Evolutionary conservation across 306 rosid species (phyloP).

Genomic region (Casuarina equisetifolia): DNA sequence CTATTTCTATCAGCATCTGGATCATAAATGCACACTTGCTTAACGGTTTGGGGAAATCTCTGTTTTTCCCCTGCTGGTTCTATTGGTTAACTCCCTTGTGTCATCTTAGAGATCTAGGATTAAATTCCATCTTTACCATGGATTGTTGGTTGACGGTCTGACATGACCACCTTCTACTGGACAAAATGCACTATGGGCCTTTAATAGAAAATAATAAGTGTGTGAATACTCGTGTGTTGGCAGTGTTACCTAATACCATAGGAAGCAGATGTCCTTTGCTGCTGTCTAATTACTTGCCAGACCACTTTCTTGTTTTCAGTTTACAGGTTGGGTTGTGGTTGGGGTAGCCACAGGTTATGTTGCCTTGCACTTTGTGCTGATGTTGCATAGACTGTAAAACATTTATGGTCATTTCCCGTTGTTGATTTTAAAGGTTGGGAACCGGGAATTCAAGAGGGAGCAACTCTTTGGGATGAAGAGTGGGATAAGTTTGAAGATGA

Average conservation of each 20-base stretch:
- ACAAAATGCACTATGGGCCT: neutral
- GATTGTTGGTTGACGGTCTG: neutral
- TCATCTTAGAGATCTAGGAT: neutral
- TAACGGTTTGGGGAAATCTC: neutral
- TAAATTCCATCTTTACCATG: neutral
- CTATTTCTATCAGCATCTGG: neutral
- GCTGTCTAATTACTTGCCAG: neutral
- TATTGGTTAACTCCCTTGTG: neutral
- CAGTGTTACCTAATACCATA: neutral
- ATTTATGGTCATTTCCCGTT: slow-evolving; percentile 27
- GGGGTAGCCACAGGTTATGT: neutral
- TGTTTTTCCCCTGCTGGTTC: neutral
- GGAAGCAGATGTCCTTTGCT: neutral
- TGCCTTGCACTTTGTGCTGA: neutral
- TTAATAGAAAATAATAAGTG: neutral
- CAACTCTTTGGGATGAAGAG: slow-evolving; percentile 96
- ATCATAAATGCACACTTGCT: neutral
- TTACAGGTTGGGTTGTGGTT: neutral
- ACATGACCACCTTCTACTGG: neutral
- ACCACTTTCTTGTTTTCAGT: neutral
- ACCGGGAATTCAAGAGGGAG: slow-evolving; percentile 79
- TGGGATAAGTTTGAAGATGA: slow-evolving; percentile 99
- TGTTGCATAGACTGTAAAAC: neutral
- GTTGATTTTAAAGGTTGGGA: slow-evolving; percentile 74
- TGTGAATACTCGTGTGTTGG: neutral